Base-by-base conservation (phyloP, 345 rosid species). In the Pistacia vera region DNA sequence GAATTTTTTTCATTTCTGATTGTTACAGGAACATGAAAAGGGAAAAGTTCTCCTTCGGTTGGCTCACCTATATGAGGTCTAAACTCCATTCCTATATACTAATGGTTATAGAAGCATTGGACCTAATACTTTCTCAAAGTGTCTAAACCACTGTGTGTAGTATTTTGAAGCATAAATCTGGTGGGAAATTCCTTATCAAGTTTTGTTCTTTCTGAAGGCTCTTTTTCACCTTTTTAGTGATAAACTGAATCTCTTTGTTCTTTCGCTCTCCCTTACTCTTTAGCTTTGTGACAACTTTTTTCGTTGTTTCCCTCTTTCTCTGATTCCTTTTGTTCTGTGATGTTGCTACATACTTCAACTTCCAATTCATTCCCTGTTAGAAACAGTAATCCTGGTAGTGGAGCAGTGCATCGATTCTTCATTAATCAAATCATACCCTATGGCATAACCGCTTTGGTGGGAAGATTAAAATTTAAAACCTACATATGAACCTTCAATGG, bases 11-110 rank as follows among this genome's bases (percentile, higher is more conserved):
- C 72, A 8, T 46, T 75, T 72, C 64, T 57, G 20, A 75, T 64
- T 25, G 59, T 65, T 80, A 64, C 88, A 93, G 99, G 96, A 93
- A 79, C 87, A 90, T 73, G 96, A 90, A 82, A 85, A 86, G 64
- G 94, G 93, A 38, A 83, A 81, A 83, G 91, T 91, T 68, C 95
- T 95, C 38, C 76, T 95, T 66, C 91, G 99, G 75, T 82, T 95
- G 88, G 98, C 99, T 74, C 99, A 93, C 82, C 84, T 95, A 70
- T 95, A 84, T 35, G 97, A 93, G 94, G 99, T 95, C 70, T 33
- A 20, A 70, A 35, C 77, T 81, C 63, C 18, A 78, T 41, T 69
- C 82, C 68, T 72, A 51, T 63, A 0, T 25, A 25, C 25, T 1
- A 59, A 51, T 63, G 6, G 20, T 62, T 30, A 49, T 33, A 67